Evolutionary conservation across 2,329 filamentous ascomycete species (phyloP), one percentile per base, ranked within the genome.

Genomic region (Fusarium globosum): DNA sequence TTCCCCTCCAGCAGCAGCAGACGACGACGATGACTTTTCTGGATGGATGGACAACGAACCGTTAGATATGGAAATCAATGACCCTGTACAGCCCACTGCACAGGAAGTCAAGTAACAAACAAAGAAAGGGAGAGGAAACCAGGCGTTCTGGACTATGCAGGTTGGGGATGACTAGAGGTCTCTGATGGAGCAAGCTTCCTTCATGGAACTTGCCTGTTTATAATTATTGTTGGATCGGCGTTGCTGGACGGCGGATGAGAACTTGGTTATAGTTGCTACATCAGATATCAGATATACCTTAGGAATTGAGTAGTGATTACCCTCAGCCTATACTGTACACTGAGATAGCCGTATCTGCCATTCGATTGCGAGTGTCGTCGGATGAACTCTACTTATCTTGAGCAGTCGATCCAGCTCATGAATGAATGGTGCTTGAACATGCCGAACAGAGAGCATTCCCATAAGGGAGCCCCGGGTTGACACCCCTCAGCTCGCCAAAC

Each of bases 21-120:
- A 80, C 9, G 81, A 82, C 4, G 79, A 82, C 3, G 80, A 82
- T 20, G 80, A 81, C 53, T 83, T 79, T 59, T 82, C 81, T 21
- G 80, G 80, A 20, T 83, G 81, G 81, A 77, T 83, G 72, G 81
- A 81, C 57, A 77, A 82, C 28, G 79, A 79, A 46, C 55, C 76
- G 21, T 65, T 77, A 43, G 78, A 79, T n/a, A 66, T 76, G 53
- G 77, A 76, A 43, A 70, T 69, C 18, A 72, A 68, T 26, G 75
- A 76, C 30, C 67, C 75, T 41, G 45, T 71, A 21, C 64, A 58
- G 16, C 59, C 56, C 23, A 41, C 67, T 21, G 61, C 69, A 23
- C 75, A 78, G 58, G 65, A 77, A 61, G 75, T 78, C 42, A 77
- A 75, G 38, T 78, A 69, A 69, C 26, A 57, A 57, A 36, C 11